Conservation (phyloP, 805 yeast species). For the Cyberlindnera meyerae region DNA sequence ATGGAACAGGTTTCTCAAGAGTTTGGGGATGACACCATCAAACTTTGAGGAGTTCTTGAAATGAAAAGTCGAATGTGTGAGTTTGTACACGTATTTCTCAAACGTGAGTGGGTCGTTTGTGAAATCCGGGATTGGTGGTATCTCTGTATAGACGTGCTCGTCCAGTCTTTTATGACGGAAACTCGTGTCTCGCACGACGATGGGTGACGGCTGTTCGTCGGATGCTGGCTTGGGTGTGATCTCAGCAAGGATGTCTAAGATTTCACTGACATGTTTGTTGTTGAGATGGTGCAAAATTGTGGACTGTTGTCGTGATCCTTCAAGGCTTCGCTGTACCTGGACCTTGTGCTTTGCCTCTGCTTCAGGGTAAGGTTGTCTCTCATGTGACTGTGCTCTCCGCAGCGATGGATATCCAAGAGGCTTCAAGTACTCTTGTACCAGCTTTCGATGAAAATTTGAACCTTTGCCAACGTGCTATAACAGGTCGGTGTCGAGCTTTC, state of each 20-base stretch:
- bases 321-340: constrained; percentile 4
- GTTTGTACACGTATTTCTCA: constrained; percentile 30
- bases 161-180: constrained; percentile 5
- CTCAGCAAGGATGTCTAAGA: constrained; percentile 23
- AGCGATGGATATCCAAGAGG: constrained; percentile 25
- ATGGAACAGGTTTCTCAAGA: constrained; percentile 36
- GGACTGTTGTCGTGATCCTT: constrained; percentile 7
- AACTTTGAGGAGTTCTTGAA: constrained; percentile 32
- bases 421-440: constrained; percentile 26
- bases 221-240: constrained; percentile 23
- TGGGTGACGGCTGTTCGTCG: constrained; percentile 12
- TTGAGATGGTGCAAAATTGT: constrained; percentile 16
- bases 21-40: constrained; percentile 34
- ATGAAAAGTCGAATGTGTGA: constrained; percentile 35
- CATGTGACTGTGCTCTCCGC: constrained; percentile 21
- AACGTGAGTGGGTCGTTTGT: constrained; percentile 22
- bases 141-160: constrained; percentile 26
- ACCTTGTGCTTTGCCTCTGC: constrained; percentile 16
- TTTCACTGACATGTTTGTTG: constrained; percentile 16
- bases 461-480: constrained; percentile 26
- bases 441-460: constrained; percentile 26
- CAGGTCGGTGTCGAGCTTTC: neutral
- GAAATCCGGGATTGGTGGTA: constrained; percentile 34
- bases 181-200: constrained; percentile 6
- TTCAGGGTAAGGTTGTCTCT: constrained; percentile 9